phyloP scores from a whole-genome alignment of 2,329 filamentous ascomycete genomes.

The Conoideocrella luteorostrata region DNA sequence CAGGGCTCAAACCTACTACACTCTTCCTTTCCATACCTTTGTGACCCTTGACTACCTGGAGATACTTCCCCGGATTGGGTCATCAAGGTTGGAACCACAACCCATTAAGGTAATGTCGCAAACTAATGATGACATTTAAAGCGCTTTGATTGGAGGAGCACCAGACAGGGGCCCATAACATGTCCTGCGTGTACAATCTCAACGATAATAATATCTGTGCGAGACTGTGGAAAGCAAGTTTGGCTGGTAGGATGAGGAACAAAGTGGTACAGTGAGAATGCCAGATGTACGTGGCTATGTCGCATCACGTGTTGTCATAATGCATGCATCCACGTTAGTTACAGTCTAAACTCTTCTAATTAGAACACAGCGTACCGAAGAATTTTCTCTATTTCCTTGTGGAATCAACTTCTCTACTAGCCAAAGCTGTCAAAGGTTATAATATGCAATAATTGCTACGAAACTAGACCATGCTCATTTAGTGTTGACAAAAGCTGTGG shows the following conservation, averaged over 20 bases:
- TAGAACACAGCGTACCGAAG: too few species aligned
- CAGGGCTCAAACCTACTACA: constrained; percentile 1
- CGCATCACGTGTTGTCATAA: too few species aligned
- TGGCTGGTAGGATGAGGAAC: neutral
- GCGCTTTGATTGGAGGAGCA: constrained; percentile 3
- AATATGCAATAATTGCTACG: too few species aligned
- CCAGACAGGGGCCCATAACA: neutral
- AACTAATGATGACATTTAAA: constrained; percentile 2
- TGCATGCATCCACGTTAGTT: too few species aligned
- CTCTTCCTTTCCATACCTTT: neutral
- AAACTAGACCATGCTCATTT: too few species aligned
- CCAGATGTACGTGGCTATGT: neutral
- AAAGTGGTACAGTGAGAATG: neutral
- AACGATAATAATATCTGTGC: neutral
- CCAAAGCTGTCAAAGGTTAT: too few species aligned
- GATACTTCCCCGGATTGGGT: constrained; percentile 3
- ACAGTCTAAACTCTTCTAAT: too few species aligned
- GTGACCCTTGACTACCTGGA: neutral
- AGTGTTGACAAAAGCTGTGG: too few species aligned
- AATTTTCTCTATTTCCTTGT: too few species aligned
- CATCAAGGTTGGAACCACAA: constrained; percentile 7
- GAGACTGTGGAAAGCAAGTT: neutral
- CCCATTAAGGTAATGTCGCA: constrained; percentile 6
- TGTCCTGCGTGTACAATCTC: neutral
- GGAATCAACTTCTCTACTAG: too few species aligned